These are phyloP conservation scores for Cytospora mali DNA, from an alignment of 2,329 filamentous ascomycete species.

Conservation along the genomic window DNA sequence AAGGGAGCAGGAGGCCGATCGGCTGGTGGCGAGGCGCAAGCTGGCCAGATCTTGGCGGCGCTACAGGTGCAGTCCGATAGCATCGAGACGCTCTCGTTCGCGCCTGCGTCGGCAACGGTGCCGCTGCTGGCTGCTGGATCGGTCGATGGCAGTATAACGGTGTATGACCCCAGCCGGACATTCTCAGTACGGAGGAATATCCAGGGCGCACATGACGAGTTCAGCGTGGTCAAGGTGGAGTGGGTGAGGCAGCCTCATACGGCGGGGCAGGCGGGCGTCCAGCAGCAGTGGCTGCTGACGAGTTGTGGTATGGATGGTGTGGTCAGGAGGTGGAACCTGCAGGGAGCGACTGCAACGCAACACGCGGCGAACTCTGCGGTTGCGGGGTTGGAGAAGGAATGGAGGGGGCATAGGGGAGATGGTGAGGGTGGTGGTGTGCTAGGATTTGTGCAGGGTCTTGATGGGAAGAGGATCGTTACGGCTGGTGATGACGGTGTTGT, in stretches of 20 bases:
- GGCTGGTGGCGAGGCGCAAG: conserved; percentile 38
- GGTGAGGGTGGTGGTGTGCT: conserved; percentile 87
- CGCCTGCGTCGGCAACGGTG: conserved; percentile 49
- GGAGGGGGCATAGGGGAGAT: conserved; percentile 84
- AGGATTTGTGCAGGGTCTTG: conserved; percentile 83
- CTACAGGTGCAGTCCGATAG: conserved; percentile 75
- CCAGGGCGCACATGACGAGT: conserved; percentile 80
- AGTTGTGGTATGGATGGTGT: conserved; percentile 92
- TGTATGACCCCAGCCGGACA: conserved; percentile 84
- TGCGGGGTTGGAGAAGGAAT: conserved; percentile 78
- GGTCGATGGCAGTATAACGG: conserved; percentile 75
- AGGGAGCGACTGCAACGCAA: conserved; percentile 45
- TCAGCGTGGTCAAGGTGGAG: conserved; percentile 89
- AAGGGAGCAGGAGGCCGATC: conserved; percentile 33
- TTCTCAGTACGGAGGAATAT: conserved; percentile 88
- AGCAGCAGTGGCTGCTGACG: conserved; percentile 78
- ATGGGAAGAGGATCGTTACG: conserved; percentile 76
- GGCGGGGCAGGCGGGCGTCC: too few relatives aligned
- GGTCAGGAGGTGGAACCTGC: conserved; percentile 82
- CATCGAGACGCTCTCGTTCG: conserved; percentile 76
- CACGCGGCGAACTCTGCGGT: conserved; percentile 47
- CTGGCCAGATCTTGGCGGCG: conserved; percentile 72
- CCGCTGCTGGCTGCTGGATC: conserved; percentile 63
- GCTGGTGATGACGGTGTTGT: conserved; percentile 83
- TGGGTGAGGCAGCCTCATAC: conserved; percentile 64